These are phyloP conservation scores for Ogataea corticis DNA, from an alignment of 805 yeast genomes.

Conservation along the genomic window DNA sequence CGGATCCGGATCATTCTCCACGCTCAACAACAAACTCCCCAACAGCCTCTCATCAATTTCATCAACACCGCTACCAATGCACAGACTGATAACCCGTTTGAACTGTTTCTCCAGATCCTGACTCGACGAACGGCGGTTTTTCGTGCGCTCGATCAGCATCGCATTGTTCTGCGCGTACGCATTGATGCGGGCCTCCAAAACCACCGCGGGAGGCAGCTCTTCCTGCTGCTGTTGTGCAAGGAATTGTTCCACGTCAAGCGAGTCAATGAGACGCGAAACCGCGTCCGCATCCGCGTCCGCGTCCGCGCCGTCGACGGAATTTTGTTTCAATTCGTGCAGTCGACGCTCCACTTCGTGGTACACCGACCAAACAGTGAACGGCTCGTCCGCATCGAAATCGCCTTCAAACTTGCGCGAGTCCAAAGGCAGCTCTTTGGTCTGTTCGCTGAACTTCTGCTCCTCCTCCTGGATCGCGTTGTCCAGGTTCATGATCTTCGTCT, in stretches of 20 bases:
- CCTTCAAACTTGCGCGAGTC: conserved; percentile 46
- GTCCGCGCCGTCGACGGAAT: too few species aligned
- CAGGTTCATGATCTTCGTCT: conserved; percentile 57
- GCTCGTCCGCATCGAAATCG: conserved; percentile 84
- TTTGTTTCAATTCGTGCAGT: conserved; percentile 30
- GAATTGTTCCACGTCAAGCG: conserved; percentile 12
- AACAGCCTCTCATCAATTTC: conserved; percentile 63
- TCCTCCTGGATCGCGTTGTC: conserved; percentile 66
- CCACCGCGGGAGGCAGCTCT: conserved; percentile 47
- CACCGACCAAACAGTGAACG: conserved; percentile 70
- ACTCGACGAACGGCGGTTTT: conserved; percentile 52
- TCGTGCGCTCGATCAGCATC: conserved; percentile 52
- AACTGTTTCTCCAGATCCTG: conserved; percentile 70
- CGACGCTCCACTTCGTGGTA: conserved; percentile 52
- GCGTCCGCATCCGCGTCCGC: conserved; percentile 1
- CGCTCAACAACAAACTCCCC: conserved; percentile 85
- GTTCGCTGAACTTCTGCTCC: conserved; percentile 51
- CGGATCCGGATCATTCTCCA: conserved; percentile 76
- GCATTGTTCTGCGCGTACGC: conserved; percentile 77
- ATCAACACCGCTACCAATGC: conserved; percentile 83
- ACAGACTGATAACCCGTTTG: conserved; percentile 82
- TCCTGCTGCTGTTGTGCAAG: conserved; percentile 13
- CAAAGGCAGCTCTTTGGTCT: conserved; percentile 33
- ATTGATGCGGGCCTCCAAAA: conserved; percentile 72
- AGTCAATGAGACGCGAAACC: conserved; percentile 11